A percentile compares a stretch with the other conserved stretches of the same genome.
These are phyloP conservation scores for Leccinellum luteum DNA, from an alignment of 768 basidiomycete species.

Conservation along the genomic window DNA sequence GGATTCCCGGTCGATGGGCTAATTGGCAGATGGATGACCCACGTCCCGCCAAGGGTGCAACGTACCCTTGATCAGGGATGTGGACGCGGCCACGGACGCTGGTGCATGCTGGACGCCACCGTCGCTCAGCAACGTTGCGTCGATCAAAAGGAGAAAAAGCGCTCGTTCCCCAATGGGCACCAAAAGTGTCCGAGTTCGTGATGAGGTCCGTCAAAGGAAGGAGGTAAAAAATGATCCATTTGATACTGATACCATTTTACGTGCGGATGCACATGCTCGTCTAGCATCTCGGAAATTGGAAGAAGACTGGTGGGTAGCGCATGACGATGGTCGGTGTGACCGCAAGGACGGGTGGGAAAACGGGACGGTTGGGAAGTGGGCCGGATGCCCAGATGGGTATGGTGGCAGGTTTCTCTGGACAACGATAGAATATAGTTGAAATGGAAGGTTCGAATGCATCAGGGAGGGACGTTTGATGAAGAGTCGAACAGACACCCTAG, in stretches of 20 bases:
- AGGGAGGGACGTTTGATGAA: constrained; percentile 2
- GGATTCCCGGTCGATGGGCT: not conserved
- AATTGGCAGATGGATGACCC: constrained; percentile 1
- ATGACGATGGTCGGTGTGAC: constrained; percentile 9
- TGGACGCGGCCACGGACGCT: constrained; percentile 5
- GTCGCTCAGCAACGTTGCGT: constrained; percentile 7
- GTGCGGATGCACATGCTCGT: constrained; percentile 8
- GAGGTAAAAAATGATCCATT: not conserved
- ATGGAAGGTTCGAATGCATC: constrained; percentile 7
- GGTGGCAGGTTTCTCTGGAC: constrained; percentile 8
- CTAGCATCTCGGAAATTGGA: constrained; percentile 19
- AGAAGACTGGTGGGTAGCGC: constrained; percentile 3
- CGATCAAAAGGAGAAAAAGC: constrained; percentile 6
- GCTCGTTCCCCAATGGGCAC: constrained; percentile 2
- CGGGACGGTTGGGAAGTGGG: not conserved
- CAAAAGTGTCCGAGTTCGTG: constrained; percentile 6
- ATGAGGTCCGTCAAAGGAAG: not conserved
- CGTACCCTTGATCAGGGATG: constrained; percentile 7
- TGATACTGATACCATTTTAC: constrained; percentile 3
- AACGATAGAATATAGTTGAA: constrained; percentile 9
- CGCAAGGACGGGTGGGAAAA: not conserved
- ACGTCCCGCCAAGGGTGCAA: not conserved
- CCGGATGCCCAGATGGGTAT: constrained; percentile 3
- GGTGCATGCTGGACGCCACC: constrained; percentile 3
- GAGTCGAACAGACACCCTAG: constrained; percentile 9